Conservation (phyloP, 495 filamentous ascomycete genomes). For the Neurospora sp. region DNA sequence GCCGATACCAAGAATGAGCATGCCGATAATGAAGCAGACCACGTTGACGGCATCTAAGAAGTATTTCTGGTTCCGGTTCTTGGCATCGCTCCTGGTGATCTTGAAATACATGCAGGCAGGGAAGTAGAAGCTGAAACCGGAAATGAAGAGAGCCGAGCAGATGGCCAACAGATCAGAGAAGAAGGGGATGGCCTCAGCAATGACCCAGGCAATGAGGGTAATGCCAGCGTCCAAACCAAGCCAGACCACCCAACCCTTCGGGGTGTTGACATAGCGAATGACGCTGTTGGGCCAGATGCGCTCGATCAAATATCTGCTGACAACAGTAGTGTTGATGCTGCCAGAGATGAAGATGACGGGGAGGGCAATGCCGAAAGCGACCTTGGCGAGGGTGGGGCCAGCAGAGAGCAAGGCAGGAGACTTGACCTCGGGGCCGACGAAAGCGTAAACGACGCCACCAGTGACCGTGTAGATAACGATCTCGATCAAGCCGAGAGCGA, state of each 20-base stretch:
- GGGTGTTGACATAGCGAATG: slow-evolving; percentile 49
- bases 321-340: slow-evolving; percentile 50
- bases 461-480: slow-evolving; percentile 58
- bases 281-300: slow-evolving; percentile 47
- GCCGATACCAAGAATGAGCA: slow-evolving; percentile 45
- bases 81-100: slow-evolving; percentile 46
- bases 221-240: slow-evolving; percentile 44
- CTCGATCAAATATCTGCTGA: slow-evolving; percentile 55
- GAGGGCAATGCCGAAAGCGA: slow-evolving; percentile 71
- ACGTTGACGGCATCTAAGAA: slow-evolving; percentile 35
- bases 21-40: slow-evolving; percentile 43
- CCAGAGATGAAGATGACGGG: slow-evolving; percentile 69
- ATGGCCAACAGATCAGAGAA: slow-evolving; percentile 57
- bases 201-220: slow-evolving; percentile 59
- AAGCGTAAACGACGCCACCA: slow-evolving; percentile 62
- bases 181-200: slow-evolving; percentile 62
- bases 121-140: slow-evolving; percentile 56
- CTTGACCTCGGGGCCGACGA: slow-evolving; percentile 54
- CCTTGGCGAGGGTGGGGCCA: slow-evolving; percentile 48
- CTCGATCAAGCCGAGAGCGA: slow-evolving; percentile 53
- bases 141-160: slow-evolving; percentile 51
- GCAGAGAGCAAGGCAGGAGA: slow-evolving; percentile 63
- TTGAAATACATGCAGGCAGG: slow-evolving; percentile 56
- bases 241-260: slow-evolving; percentile 50
- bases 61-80: slow-evolving; percentile 37